Base-by-base conservation (phyloP, 2,329 filamentous ascomycete species). In the Botrytis squamosa region DNA sequence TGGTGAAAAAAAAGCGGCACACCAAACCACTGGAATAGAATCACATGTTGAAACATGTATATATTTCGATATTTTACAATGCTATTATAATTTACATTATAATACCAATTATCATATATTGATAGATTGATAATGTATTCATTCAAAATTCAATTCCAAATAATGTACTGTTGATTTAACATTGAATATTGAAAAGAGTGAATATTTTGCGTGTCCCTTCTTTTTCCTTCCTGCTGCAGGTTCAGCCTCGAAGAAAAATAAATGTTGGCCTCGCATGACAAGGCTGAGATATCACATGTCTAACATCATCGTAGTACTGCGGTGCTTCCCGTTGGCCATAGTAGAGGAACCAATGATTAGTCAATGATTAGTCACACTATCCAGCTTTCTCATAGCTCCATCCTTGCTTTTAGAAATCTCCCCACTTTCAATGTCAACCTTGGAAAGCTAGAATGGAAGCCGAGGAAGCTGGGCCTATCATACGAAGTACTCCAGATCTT, bases 221-320 rank as follows among this genome's bases (percentile, higher is more conserved):
- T 14, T 55, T 55, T 52, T 29, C 18, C 25, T 55, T 29, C 52
- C 4, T 8, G n/a, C n/a, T 18, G n/a, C 40, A 40, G 10, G 6
- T 29, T 29, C 65, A 67, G 65, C 65, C 65, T 67, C 22, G n/a
- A 67, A 29, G 46, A 67, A 52, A 20, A 46, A 49, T 36, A 38
- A 62, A 55, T 67, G 46, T 29, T 16, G 64, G 64, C 64, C 64
- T 67, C 22, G 64, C 33, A 52, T 22, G 20, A 29, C 14, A 22
- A 55, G 65, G 46, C 65, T 68, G 65, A 68, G 18, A 55, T 55
- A 29, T 68, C 65, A 68, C 65, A 68, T 68, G 65, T 29, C 46
- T 55, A 1, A 5, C 6, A 16, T 55, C 4, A 55, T 18, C 2
- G 52, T 29, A n/a, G 52, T 18, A 9, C 22, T n/a, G 14, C 29